Percentiles rank a stretch among this genome's conserved stretches.
These are phyloP conservation scores for Pseudogymnoascus sp. DNA, from an alignment of 2,329 filamentous ascomycete species.

Conservation along the genomic window DNA sequence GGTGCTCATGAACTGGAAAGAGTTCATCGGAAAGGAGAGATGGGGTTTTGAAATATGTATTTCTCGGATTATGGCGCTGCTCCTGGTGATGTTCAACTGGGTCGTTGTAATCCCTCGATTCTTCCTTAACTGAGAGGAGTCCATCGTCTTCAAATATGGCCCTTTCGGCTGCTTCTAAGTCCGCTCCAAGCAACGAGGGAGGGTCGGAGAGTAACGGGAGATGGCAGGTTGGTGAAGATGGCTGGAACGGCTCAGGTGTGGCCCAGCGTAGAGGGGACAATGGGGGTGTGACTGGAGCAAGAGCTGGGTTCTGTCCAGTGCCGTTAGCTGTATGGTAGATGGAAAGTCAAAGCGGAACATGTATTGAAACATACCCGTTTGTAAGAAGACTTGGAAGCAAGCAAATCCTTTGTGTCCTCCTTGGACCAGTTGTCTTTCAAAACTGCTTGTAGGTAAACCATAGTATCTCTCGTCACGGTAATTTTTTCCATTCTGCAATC, in stretches of 20 bases:
- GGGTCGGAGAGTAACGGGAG: constrained; percentile 16
- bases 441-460: constrained; percentile 20
- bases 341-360: too few species aligned
- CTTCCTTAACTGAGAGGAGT: not conserved
- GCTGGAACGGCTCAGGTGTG: constrained; percentile 19
- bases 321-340: not conserved
- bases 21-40: not conserved
- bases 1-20: not conserved
- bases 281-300: constrained; percentile 27
- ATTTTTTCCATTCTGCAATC: constrained; percentile 25
- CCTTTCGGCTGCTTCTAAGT: constrained; percentile 24
- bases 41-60: not conserved
- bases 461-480: constrained; percentile 21
- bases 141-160: constrained; percentile 26
- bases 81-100: not conserved
- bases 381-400: constrained; percentile 15
- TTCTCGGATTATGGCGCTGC: not conserved
- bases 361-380: constrained; percentile 19
- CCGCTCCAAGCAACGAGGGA: constrained; percentile 11
- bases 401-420: constrained; percentile 21
- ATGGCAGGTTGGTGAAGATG: constrained; percentile 17
- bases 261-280: constrained; percentile 20
- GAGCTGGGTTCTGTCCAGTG: constrained; percentile 15
- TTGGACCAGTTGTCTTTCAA: constrained; percentile 19
- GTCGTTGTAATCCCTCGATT: not conserved